Percentiles rank a stretch among this genome's conserved stretches.
These are phyloP conservation scores for Zygosaccharomyces bisporus DNA, from an alignment of 805 yeast species.

Conservation along the genomic window DNA sequence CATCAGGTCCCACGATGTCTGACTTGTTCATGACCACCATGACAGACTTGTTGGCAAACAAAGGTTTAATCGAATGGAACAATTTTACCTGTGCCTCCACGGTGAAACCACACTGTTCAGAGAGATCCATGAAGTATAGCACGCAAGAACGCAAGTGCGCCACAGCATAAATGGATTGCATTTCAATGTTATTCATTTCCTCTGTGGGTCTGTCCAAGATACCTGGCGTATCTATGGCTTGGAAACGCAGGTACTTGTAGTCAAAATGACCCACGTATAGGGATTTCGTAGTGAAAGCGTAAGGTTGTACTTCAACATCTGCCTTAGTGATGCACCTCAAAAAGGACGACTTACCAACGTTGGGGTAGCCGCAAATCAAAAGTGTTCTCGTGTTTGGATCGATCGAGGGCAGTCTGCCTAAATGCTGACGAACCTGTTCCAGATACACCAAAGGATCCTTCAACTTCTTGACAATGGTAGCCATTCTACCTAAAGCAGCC, in stretches of 20 bases:
- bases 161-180: slow-evolving; percentile 98
- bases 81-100: slow-evolving; percentile 96
- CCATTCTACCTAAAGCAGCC: slow-evolving; percentile 99
- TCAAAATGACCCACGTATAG: slow-evolving; percentile 98
- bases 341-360: slow-evolving; percentile 97
- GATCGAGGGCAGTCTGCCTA: slow-evolving; percentile 95
- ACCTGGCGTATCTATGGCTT: slow-evolving; percentile 99
- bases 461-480: slow-evolving; percentile 90
- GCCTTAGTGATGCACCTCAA: slow-evolving; percentile 92
- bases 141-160: slow-evolving; percentile 97
- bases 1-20: slow-evolving; percentile 83
- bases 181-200: slow-evolving; percentile 99
- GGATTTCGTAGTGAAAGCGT: slow-evolving; percentile 97
- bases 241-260: slow-evolving; percentile 94
- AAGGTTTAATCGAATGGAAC: slow-evolving; percentile 94
- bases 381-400: slow-evolving; percentile 98
- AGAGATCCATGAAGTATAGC: slow-evolving; percentile 94
- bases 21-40: slow-evolving; percentile 93
- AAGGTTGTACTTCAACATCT: slow-evolving; percentile 98
- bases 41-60: slow-evolving; percentile 94
- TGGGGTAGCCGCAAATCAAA: slow-evolving; percentile 97
- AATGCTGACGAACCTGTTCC: slow-evolving; percentile 98
- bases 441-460: slow-evolving; percentile 90
- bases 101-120: slow-evolving; percentile 98
- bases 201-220: slow-evolving; percentile 97